A percentile compares a stretch with the other conserved stretches of the same genome.
phyloP scores from a whole-genome alignment of 2,329 filamentous ascomycete genomes.

The Pleurostoma richardsiae region DNA sequence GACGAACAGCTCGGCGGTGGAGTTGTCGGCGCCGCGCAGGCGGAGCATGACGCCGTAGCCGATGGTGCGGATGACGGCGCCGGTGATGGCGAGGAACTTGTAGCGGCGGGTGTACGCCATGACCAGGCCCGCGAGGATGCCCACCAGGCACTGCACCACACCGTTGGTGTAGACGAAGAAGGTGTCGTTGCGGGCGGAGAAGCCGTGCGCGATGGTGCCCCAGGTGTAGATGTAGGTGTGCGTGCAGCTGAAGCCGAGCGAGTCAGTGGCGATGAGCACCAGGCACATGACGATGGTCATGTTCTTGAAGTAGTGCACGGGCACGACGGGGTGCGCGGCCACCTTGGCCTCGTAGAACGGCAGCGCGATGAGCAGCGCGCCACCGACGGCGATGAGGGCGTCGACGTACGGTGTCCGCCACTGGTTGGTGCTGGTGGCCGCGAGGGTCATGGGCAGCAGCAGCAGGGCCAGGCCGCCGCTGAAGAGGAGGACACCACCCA shows the following conservation, averaged over 20 bases:
- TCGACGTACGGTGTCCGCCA: conserved; percentile 41
- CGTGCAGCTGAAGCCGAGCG: conserved; percentile 34
- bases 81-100: conserved; percentile 38
- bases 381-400: conserved; percentile 36
- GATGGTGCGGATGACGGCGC: conserved; percentile 33
- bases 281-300: conserved; percentile 34
- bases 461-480: conserved; percentile 40
- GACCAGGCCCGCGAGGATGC: conserved; percentile 30
- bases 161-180: conserved; percentile 32
- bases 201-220: conserved; percentile 34
- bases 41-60: conserved; percentile 47
- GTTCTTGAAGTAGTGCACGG: conserved; percentile 37
- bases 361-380: conserved; percentile 31
- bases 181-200: conserved; percentile 32
- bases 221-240: conserved; percentile 44
- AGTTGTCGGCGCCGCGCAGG: conserved; percentile 35
- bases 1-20: conserved; percentile 36
- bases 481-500: conserved; percentile 39
- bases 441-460: conserved; percentile 41
- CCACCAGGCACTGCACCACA: conserved; percentile 35
- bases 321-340: conserved; percentile 38
- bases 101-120: conserved; percentile 37
- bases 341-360: conserved; percentile 40
- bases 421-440: conserved; percentile 28
- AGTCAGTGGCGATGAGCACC: conserved; percentile 33